Base-by-base conservation (phyloP, 768 basidiomycete genomes). In the Naematelia aurantialba region DNA sequence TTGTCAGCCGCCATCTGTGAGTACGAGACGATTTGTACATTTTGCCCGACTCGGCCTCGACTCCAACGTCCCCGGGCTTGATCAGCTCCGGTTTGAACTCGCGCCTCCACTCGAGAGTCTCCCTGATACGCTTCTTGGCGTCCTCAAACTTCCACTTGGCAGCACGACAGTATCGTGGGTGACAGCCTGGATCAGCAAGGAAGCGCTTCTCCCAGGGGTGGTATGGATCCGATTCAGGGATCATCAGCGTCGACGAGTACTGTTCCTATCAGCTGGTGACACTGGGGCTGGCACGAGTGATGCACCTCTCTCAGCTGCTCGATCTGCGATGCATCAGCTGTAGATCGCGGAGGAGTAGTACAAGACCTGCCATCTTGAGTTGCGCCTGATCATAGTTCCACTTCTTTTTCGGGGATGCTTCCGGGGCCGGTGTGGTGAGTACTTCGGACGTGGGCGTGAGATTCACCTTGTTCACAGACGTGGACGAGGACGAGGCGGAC, bases 51-150 rank as follows among this genome's bases (percentile, higher is more conserved):
- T 89, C 84, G 52, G 85, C 84, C 74, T 91, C 90, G 30, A 87
- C 82, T 66, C 83, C 68, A 52, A 84, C 83, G 65, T 91, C 89
- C 45, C 86, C 87, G 2, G 89, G 89, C 3, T 82, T 80, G 58
- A 92, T 91, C 21, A 92, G 78, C 53, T 93, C 90, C 0, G 91
- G 90, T 75, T 88, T 84, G 73, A 81, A 91, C 56, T 90, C 88
- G 46, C 90, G 79, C 59, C 90, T 81, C 91, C 91, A 92, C 61
- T 89, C 88, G 3, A 92, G 58, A 0, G 89, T 91, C 0, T 81
- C 83, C 72, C 85, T 85, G 60, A 91, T 85, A 51, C 91, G 81
- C 72, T 84, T 85, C 79, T 90, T 84, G 11, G 83, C 89, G 52
- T 93, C 87, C 24, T 82, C 81, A 30, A 85, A 69, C 70, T 85